Base-by-base conservation (phyloP, 768 basidiomycete species). In the Rhizopogon vesiculosus region DNA sequence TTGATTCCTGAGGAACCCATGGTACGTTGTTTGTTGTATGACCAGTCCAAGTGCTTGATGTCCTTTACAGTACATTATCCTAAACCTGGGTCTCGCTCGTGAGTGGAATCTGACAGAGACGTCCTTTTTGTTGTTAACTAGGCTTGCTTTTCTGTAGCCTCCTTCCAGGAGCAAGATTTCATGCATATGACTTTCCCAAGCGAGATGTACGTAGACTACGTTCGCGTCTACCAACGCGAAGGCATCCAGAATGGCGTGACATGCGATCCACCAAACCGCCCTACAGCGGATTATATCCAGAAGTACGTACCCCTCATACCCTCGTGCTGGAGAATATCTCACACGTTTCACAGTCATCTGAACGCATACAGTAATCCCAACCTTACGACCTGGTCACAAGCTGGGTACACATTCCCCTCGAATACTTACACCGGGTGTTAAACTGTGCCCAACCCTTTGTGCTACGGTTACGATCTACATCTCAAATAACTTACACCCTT, bases 1-100 rank as follows among this genome's bases (percentile, higher is more conserved):
- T 64, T 94, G 15, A 84, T 84, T 54, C 77, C 93, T 5, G 91
- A 95, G 64, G 97, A 99, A 68, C 96, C 97, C 2, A 88, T 98
- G 93, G 91, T 93, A 61, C 59, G 83, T 74, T 51, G 52, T 58
- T 55, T 49, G 56, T 56, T 39, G 12, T 25, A 45, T 10, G 29
- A 54, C 12, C 39, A 16, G 12, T 25, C 54, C 38, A 43, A 46
- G 13, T 7, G 15, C 49, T 58, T 62, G 40, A 60, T 45, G 54
- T 56, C 62, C 10, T 46, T 54, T 44, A 44, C 38, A 91, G 91
- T 89, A 86, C 66, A 75, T 94, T 53, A 84, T 98, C 61, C 61
- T 98, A 66, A 98, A 93, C 70, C 72, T 94, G 53, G 92, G 91
- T 56, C 81, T 94, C 74, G 80, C 91, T 29, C 80, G 77, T 78